Base-by-base conservation (phyloP, 2,329 filamentous ascomycete genomes). In the Nannizziopsis arthrosporioides region DNA sequence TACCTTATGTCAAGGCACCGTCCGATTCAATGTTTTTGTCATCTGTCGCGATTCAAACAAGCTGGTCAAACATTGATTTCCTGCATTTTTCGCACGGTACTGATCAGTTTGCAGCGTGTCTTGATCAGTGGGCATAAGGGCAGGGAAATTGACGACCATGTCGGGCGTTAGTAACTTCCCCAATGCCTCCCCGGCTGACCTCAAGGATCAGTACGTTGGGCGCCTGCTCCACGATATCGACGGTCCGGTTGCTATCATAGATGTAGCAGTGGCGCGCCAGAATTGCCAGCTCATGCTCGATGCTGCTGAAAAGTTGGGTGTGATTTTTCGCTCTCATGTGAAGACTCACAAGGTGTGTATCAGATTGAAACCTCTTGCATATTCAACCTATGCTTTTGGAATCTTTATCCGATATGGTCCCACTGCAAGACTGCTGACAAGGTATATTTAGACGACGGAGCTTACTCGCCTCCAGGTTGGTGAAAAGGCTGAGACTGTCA, bases 251-350 rank as follows among this genome's bases (percentile, higher is more conserved):
- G 76, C 76, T 2, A 71, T 89, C 44, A 65, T 89, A 22, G 83
- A 89, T 61, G 64, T 80, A 5, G 76, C 77, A 2, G 77, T 80
- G 32, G 66, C 85, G 14, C 69, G 75, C 48, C 68, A 72, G 42
- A 87, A 89, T 58, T 89, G 84, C 64, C 65, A 71, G 53, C 70
- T 77, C 34, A 88, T 90, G 82, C 75, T 86, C 5, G 70, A 80
- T 17, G 75, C 82, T 1, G 74, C 75, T n/a, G 61, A 73, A 34
- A 66, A 68, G 48, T 64, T 88, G 18, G 71, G 73, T 0, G 70
- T 88, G 32, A 73, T 72, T 10, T 89, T 85, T 69, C 73, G 85
- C 46, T 80, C 82, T 3, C 85, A 90, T 62, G 78, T 89, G 53
- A 90, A 89, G 67, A 87, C 83, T 34, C 85, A 90, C 63, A 90